Conservation (phyloP, 2,329 filamentous ascomycete genomes). For the Zymoseptoria ardabiliae region DNA sequence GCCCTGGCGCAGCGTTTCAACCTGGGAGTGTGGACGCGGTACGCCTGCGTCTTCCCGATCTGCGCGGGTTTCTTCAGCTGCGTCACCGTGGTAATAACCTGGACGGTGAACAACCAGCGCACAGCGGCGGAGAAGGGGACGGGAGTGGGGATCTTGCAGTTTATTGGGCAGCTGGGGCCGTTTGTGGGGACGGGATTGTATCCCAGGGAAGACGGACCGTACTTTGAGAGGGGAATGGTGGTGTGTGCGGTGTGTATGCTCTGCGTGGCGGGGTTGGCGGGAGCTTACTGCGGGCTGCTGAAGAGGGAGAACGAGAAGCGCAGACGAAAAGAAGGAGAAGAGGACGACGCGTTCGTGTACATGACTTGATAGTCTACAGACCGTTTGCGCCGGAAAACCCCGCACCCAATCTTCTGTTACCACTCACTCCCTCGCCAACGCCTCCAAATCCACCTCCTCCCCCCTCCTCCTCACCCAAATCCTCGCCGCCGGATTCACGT, state of each 20-base stretch:
- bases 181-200: constrained; percentile 50
- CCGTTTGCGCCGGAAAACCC: no score
- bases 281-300: constrained; percentile 37
- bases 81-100: constrained; percentile 77
- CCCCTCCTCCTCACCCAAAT: constrained; percentile 9
- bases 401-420: no score
- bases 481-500: constrained; percentile 8
- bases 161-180: constrained; percentile 74
- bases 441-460: constrained; percentile 13
- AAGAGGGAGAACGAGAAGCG: no score
- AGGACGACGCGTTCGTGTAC: no score
- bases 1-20: constrained; percentile 36
- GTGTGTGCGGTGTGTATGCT: constrained; percentile 46
- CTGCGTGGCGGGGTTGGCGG: constrained; percentile 37
- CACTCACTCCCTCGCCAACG: neutral
- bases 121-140: constrained; percentile 62
- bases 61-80: constrained; percentile 75
- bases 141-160: constrained; percentile 72
- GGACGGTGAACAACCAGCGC: constrained; percentile 80
- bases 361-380: no score
- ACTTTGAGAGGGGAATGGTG: constrained; percentile 44
- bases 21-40: constrained; percentile 44
- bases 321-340: no score
- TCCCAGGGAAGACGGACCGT: constrained; percentile 43
- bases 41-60: constrained; percentile 71